Conservation (phyloP, 352 stramenopile genomes). For the Pythium rishiriense region DNA sequence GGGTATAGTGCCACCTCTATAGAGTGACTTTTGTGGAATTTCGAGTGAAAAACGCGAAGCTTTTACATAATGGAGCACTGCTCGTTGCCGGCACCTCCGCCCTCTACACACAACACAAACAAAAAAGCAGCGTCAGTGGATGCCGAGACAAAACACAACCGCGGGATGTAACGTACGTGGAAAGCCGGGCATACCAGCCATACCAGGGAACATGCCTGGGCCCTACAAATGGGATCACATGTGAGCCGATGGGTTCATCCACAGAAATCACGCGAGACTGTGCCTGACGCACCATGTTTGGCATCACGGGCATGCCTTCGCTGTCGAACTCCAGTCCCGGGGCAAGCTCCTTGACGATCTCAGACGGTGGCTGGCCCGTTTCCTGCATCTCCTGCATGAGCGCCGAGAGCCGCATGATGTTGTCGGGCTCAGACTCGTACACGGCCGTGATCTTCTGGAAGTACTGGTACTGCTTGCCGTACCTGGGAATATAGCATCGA, state of each 20-base stretch:
- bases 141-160: not conserved
- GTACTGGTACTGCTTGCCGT: slow-evolving; percentile 96
- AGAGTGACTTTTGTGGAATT: slow-evolving; percentile 21
- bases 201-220: slow-evolving; percentile 75
- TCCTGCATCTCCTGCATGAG: slow-evolving; percentile 97
- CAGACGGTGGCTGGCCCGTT: slow-evolving; percentile 93
- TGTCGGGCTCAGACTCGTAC: slow-evolving; percentile 97
- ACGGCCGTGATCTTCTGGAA: slow-evolving; percentile 96
- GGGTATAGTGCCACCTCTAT: slow-evolving; percentile 2
- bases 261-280: not conserved
- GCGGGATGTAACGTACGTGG: slow-evolving; percentile 46
- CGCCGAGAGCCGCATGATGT: slow-evolving; percentile 94
- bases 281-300: slow-evolving; percentile 75
- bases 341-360: slow-evolving; percentile 99
- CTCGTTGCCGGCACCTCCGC: slow-evolving; percentile 57
- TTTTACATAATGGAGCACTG: slow-evolving; percentile 75
- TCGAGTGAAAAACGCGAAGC: not conserved
- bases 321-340: slow-evolving; percentile 96
- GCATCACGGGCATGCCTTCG: slow-evolving; percentile 97
- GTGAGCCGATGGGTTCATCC: not conserved
- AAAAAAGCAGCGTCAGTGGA: slow-evolving; percentile 8
- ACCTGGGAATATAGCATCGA: slow-evolving; percentile 41
- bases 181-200: slow-evolving; percentile 82
- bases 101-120: slow-evolving; percentile 33
- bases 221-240: slow-evolving; percentile 33